phyloP scores from a whole-genome alignment of 805 yeast species.

The Zygoascus tannicola region DNA sequence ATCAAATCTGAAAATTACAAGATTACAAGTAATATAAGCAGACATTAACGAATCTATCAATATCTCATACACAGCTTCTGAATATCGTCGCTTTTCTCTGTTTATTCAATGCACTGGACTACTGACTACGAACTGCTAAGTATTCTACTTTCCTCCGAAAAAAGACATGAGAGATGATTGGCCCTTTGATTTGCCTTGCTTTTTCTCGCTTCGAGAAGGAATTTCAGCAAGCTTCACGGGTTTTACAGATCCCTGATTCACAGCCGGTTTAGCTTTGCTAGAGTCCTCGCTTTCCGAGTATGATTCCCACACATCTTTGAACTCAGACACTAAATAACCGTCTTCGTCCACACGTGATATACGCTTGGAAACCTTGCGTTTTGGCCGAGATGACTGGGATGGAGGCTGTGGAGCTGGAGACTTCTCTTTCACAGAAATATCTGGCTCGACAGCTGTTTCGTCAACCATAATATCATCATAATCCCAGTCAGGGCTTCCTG shows the following conservation, averaged over 20 bases:
- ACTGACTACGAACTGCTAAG: no score
- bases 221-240: constrained; percentile 6
- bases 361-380: constrained; percentile 11
- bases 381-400: constrained; percentile 4
- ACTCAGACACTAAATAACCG: constrained; percentile 12
- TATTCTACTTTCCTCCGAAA: constrained; percentile 9
- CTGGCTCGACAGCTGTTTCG: neutral
- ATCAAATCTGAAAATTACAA: no score
- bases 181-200: constrained; percentile 4
- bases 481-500: constrained; percentile 3
- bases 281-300: constrained; percentile 13
- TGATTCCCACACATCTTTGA: constrained; percentile 14
- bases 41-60: no score
- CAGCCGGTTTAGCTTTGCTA: neutral
- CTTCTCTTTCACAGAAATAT: constrained; percentile 3
- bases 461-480: constrained; percentile 3
- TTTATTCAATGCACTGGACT: no score
- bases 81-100: no score
- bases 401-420: neutral
- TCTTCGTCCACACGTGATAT: constrained; percentile 10
- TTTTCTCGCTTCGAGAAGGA: constrained; percentile 7
- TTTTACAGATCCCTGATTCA: constrained; percentile 1
- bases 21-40: no score
- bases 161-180: constrained; percentile 14
- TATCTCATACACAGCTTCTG: no score